Base-by-base conservation (phyloP, 129 eudicot species). In the Ambrosia artemisiifolia region DNA sequence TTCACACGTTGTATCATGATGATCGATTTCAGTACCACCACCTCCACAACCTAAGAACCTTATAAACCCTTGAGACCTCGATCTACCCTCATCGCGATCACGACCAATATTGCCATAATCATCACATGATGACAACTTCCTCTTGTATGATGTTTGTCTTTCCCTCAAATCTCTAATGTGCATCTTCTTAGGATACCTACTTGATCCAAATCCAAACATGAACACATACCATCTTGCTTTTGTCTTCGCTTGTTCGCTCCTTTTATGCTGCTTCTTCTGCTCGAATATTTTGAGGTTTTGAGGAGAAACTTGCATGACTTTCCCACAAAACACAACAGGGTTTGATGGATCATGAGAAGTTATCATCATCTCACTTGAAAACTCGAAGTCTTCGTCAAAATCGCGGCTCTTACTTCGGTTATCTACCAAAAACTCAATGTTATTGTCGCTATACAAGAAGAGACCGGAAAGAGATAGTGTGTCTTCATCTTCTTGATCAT, bases 271-370 rank as follows among this genome's bases (percentile, higher is more conserved):
- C 64, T 55, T 73, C 47, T 74, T 69, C 59, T 13, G 57, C n/a
- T 72, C 71, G 10, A 16, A 1, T 14, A 49, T 24, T 16, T 46
- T 35, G 6, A 33, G 13, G 19, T 42, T 73, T 32, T 35, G 32
- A 2, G 60, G 46, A 42, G 78, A 68, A 60, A 60, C 43, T 3
- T 18, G 76, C 68, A 86, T 75, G 67, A 83, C 24, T 30, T 86
- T 86, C 7, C 91, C 91, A 56, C 91, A 86, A 65, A 86, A 86
- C 8, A 86, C 62, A 50, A 86, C 73, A 30, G 70, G 79, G 5
- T 70, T 61, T 1, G 68, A 20, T 36, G 70, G 69, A 33, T 77
- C 43, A n/a, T 67, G 69, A 32, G 68, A 32, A 42, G 69, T 32
- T 42, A 71, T 66, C 82, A 72, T 68, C 66, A 86, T 83, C 63